Evolutionary conservation across 495 filamentous ascomycete species (phyloP), one percentile per base, ranked within the genome.

Genomic region (Patellaria atrata): DNA sequence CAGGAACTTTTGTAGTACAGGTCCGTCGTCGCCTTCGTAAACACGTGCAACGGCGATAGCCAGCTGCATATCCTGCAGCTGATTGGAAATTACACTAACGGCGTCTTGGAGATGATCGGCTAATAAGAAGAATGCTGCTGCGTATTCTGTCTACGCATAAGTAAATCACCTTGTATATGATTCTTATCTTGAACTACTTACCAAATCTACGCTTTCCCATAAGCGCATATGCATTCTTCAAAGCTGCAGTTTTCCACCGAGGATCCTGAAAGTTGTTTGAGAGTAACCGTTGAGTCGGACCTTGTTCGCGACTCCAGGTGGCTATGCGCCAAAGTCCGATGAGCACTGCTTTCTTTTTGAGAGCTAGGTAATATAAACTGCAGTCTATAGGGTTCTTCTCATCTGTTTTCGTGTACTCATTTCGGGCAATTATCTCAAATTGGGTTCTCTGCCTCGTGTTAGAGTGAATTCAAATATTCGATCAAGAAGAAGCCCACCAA

Each of bases 171-270:
- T 27, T 9, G 3, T 13, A 38, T 14, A 12, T 12, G 11, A 14
- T 10, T 21, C 30, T 50, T 45, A 52, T 35, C 5, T n/a, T n/a
- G n/a, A 26, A 5, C 17, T 8, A 42, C 67, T 44, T 58, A 86
- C 81, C 79, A 57, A 91, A 93, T 48, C 89, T 68, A 23, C 79
- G 73, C 58, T 84, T 89, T 27, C 85, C 87, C 52, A 96, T 75
- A 38, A 99, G 54, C n/a, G 87, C 86, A 57, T 92, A 99, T 1
- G 89, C 89, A 50, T 99, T 99, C 58, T 99, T 99, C 38, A 91
- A 55, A 8, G 91, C 89, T 2, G 83, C 75, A 1, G 82, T 93
- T 59, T 72, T 79, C 84, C 89, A 94, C 42, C 81, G 74, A 8
- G 69, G 61, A 36, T 92, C 79, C 3, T 71, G 62, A 57, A 99